Evolutionary conservation across 768 basidiomycete genomes (phyloP).

Genomic region (Chalciporus piperatus): DNA sequence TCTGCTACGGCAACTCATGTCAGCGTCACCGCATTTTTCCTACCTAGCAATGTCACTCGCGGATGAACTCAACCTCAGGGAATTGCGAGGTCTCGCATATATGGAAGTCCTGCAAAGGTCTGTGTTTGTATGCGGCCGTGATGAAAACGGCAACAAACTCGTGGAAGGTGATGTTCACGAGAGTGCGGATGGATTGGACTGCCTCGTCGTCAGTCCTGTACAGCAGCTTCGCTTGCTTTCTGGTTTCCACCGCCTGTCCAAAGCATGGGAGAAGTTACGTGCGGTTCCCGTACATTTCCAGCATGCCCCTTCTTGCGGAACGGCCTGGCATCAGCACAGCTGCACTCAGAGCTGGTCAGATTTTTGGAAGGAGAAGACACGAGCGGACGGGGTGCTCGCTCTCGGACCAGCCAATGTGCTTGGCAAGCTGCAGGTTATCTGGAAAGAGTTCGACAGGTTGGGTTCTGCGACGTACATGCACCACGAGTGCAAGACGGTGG

Average conservation of each 20-base stretch:
- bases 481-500: slow-evolving; percentile 62
- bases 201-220: slow-evolving; percentile 50
- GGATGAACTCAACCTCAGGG: slow-evolving; percentile 63
- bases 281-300: slow-evolving; percentile 57
- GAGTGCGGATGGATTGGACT: slow-evolving; percentile 38
- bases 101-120: slow-evolving; percentile 72
- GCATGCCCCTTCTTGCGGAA: slow-evolving; percentile 59
- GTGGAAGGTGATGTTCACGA: slow-evolving; percentile 33
- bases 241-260: slow-evolving; percentile 67
- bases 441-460: slow-evolving; percentile 69
- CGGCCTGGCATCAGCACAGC: slow-evolving; percentile 70
- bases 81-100: slow-evolving; percentile 63
- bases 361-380: slow-evolving; percentile 77
- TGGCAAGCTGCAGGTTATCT: slow-evolving; percentile 58
- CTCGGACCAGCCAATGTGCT: slow-evolving; percentile 65
- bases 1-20: slow-evolving; percentile 61
- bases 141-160: slow-evolving; percentile 11
- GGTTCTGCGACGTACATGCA: slow-evolving; percentile 78
- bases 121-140: slow-evolving; percentile 25
- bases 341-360: slow-evolving; percentile 74
- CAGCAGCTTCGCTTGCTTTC: slow-evolving; percentile 67
- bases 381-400: slow-evolving; percentile 55
- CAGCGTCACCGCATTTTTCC: slow-evolving; percentile 59
- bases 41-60: slow-evolving; percentile 72
- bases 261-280: slow-evolving; percentile 64